phyloP scores from a whole-genome alignment of 2,329 filamentous ascomycete species.

The Colletotrichum camelliae region DNA sequence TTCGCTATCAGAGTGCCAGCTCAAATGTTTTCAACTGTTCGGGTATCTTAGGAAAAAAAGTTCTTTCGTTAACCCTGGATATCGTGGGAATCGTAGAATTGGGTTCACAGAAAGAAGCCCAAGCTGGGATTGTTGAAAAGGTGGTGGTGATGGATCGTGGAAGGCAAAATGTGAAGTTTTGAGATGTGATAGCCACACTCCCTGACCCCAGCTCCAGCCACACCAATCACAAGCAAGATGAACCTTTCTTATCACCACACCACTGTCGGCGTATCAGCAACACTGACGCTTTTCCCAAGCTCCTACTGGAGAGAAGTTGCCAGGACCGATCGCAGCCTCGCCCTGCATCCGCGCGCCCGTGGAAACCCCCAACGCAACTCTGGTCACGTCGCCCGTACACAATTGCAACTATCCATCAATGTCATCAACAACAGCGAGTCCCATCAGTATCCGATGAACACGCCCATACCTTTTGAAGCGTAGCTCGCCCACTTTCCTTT shows the following conservation, averaged over 20 bases:
- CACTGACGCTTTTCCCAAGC: slow-evolving; percentile 19
- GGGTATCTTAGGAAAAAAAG: not conserved
- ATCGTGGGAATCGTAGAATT: not conserved
- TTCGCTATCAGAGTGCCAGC: not conserved
- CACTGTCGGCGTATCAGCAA: slow-evolving; percentile 1
- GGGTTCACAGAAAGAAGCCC: not conserved
- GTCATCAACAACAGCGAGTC: not conserved
- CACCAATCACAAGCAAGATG: not conserved
- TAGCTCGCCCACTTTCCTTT: not conserved
- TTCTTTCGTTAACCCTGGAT: not conserved
- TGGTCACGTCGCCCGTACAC: not conserved
- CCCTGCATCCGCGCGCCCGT: slow-evolving; percentile 18
- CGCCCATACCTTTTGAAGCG: not conserved
- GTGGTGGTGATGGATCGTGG: not conserved
- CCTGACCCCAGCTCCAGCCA: not conserved
- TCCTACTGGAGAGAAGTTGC: slow-evolving; percentile 17
- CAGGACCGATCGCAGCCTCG: slow-evolving; percentile 22
- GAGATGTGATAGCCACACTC: slow-evolving; percentile 18
- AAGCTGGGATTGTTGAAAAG: not conserved
- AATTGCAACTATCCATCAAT: not conserved
- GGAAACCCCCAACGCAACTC: not conserved
- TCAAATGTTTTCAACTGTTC: not conserved
- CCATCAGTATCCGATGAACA: not conserved
- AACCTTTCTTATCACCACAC: not conserved
- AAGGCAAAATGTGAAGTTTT: slow-evolving; percentile 15